phyloP scores from a whole-genome alignment of 2,329 filamentous ascomycete genomes.

The Trichoderma pleuroti region DNA sequence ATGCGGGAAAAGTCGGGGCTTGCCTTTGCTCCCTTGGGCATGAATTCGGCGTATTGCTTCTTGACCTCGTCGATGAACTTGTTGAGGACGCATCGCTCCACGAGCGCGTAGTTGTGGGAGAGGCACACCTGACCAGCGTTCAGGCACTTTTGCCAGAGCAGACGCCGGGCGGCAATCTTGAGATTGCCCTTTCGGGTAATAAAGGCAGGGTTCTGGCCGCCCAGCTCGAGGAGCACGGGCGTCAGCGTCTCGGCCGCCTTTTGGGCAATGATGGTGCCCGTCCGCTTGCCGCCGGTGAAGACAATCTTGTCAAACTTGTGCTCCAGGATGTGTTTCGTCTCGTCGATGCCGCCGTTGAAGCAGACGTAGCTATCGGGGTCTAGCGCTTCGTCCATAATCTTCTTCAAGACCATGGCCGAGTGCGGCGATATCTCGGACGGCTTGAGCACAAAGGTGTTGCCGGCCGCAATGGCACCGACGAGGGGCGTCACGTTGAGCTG shows the following conservation, averaged over 20 bases:
- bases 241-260: slow-evolving; percentile 88
- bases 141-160: slow-evolving; percentile 84
- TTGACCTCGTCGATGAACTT: slow-evolving; percentile 73
- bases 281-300: slow-evolving; percentile 78
- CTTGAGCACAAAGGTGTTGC: slow-evolving; percentile 87
- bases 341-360: slow-evolving; percentile 75
- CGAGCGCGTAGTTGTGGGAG: slow-evolving; percentile 85
- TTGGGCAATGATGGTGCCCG: slow-evolving; percentile 83
- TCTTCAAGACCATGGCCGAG: slow-evolving; percentile 73
- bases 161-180: slow-evolving; percentile 72
- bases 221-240: slow-evolving; percentile 84
- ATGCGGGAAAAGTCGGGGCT: slow-evolving; percentile 78
- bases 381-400: slow-evolving; percentile 70
- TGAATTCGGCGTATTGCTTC: slow-evolving; percentile 69
- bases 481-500: slow-evolving; percentile 74
- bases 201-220: slow-evolving; percentile 88
- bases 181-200: slow-evolving; percentile 80
- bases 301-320: slow-evolving; percentile 98
- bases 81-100: slow-evolving; percentile 70
- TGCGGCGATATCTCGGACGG: slow-evolving; percentile 79
- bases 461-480: slow-evolving; percentile 86
- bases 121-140: slow-evolving; percentile 92
- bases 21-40: slow-evolving; percentile 74
- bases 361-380: slow-evolving; percentile 73
- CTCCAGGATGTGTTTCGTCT: slow-evolving; percentile 77